phyloP scores from a whole-genome alignment of 1,284 basidiomycete species.

The Cutaneotrichosporon sp. region DNA sequence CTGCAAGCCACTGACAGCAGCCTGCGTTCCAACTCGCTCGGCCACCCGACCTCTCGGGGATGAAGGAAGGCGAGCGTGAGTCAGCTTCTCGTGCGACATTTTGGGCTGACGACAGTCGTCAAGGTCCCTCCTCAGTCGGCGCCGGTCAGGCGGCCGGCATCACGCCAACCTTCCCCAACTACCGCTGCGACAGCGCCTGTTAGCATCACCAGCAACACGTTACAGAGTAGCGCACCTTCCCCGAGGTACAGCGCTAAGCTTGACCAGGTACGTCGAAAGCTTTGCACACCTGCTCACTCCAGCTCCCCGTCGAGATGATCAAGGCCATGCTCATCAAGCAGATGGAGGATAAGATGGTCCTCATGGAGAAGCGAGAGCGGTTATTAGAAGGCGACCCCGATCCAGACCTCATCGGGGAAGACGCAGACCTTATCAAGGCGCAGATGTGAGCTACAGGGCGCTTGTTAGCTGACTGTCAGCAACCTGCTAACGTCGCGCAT shows the following conservation, averaged over 20 bases:
- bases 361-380: constrained; percentile 30
- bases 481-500: constrained; percentile 35
- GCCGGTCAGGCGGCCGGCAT: not conserved
- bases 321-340: constrained; percentile 38
- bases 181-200: not conserved
- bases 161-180: not conserved
- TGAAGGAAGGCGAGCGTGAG: constrained; percentile 1
- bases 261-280: not conserved
- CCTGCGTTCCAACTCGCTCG: constrained; percentile 12
- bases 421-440: constrained; percentile 39
- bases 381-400: constrained; percentile 16
- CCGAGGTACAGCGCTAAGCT: constrained; percentile 7
- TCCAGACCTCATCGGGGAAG: constrained; percentile 32
- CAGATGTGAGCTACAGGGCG: constrained; percentile 32
- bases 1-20: not conserved
- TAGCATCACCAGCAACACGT: not conserved
- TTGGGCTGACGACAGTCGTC: not conserved
- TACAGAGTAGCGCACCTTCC: not conserved
- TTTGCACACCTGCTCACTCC: not conserved
- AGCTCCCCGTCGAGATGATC: constrained; percentile 36
- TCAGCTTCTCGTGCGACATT: not conserved
- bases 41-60: not conserved
- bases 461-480: constrained; percentile 20
- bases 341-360: constrained; percentile 33
- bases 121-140: constrained; percentile 1